Percentiles rank a stretch among this genome's conserved stretches.
phyloP scores from a whole-genome alignment of 768 basidiomycete species.

The Rhodotorula diobovata region DNA sequence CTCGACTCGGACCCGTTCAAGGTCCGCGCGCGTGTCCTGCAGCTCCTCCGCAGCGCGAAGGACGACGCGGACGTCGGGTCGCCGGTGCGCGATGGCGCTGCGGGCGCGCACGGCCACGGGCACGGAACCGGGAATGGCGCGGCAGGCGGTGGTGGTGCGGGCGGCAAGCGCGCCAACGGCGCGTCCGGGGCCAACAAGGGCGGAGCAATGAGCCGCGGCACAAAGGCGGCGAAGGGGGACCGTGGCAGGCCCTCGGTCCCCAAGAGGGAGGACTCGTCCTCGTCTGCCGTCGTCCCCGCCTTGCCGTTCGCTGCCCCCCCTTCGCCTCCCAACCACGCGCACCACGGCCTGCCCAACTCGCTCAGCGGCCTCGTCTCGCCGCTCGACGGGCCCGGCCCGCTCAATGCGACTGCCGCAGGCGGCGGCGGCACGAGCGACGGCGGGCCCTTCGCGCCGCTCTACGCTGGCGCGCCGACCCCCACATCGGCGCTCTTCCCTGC shows the following conservation, averaged over 20 bases:
- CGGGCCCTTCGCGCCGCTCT: not conserved
- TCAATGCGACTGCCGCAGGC: too few relatives aligned
- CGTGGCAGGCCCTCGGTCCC: not conserved
- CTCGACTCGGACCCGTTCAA: conserved; percentile 35
- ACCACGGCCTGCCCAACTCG: not conserved
- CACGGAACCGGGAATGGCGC: too few relatives aligned
- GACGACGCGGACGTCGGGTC: conserved; percentile 17
- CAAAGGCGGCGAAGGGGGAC: not conserved
- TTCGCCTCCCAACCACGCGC: too few relatives aligned
- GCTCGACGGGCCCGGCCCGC: too few relatives aligned
- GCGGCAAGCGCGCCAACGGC: not conserved
- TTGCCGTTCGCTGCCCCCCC: not conserved
- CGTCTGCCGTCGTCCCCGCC: not conserved
- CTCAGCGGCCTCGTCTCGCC: conserved; percentile 6
- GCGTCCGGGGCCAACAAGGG: too few relatives aligned
- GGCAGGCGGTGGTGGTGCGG: too few relatives aligned
- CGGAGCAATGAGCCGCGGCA: too few relatives aligned
- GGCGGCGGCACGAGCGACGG: not conserved
- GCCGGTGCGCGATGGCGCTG: not conserved
- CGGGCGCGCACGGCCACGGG: too few relatives aligned
- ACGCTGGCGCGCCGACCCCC: not conserved
- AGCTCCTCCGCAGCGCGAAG: conserved; percentile 30
- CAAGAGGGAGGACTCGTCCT: not conserved
- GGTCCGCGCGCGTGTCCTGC: conserved; percentile 30
- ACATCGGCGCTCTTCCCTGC: not conserved